phyloP scores from a whole-genome alignment of 768 basidiomycete species.

The Pulveroboletus sp. region DNA sequence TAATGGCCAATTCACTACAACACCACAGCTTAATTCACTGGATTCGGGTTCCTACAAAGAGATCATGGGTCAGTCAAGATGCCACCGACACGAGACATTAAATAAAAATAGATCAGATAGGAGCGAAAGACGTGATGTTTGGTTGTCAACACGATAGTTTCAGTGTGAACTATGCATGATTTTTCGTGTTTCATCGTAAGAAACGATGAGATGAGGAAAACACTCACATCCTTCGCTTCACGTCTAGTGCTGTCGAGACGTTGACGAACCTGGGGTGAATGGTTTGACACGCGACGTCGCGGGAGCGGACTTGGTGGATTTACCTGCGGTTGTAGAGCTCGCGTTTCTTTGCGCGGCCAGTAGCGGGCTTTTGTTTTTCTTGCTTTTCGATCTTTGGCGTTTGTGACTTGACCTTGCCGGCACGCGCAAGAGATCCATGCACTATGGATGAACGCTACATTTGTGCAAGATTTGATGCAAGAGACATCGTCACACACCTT shows the following conservation, averaged over 20 bases:
- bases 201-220: slow-evolving; percentile 7
- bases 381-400: slow-evolving; percentile 96
- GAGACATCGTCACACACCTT: slow-evolving; percentile 43
- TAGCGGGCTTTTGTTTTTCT: slow-evolving; percentile 97
- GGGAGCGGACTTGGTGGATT: slow-evolving; percentile 24
- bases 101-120: slow-evolving; percentile 70
- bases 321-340: slow-evolving; percentile 88
- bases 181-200: slow-evolving; percentile 35
- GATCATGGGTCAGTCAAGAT: slow-evolving; percentile 4
- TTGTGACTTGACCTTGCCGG: slow-evolving; percentile 98
- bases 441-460: slow-evolving; percentile 58
- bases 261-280: slow-evolving; percentile 69
- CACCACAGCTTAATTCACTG: not conserved
- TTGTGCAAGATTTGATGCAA: not conserved
- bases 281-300: not conserved
- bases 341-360: slow-evolving; percentile 96
- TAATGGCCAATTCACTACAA: too few species aligned
- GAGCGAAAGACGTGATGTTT: slow-evolving; percentile 98
- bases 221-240: slow-evolving; percentile 96
- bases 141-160: slow-evolving; percentile 79
- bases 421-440: slow-evolving; percentile 98
- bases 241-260: slow-evolving; percentile 81
- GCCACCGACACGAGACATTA: not conserved
- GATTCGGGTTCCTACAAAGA: slow-evolving; percentile 18
- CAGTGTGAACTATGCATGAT: slow-evolving; percentile 96